Evolutionary conservation across 1,284 basidiomycete genomes (phyloP), one percentile per base, ranked within the genome.

Genomic region (Leccinum solheimii): DNA sequence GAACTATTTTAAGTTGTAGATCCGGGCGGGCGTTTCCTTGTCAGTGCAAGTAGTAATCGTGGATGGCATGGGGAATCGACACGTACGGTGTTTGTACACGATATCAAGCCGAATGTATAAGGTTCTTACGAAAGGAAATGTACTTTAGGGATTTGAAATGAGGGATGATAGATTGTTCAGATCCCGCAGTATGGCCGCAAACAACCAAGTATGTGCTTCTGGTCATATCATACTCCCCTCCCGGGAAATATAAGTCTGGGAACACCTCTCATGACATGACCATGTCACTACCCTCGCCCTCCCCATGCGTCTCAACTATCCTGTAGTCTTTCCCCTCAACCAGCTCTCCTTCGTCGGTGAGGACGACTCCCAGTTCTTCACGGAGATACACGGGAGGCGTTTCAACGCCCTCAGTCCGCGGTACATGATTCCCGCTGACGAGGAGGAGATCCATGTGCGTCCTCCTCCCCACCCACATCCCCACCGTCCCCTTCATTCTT

Each of bases 61-160:
- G 97, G 96, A 50, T 98, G 95, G 94, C 88, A 92, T 72, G 95
- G 94, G 40, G 92, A 95, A 66, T 90, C 90, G 48, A 96, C 95
- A 14, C 84, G 86, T 67, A 94, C 92, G 14, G 90, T 97, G 14
- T 88, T 96, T 72, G 87, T 97, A 40, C 94, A 97, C 74, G 94
- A 96, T 72, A 87, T 97, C 74, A 94, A 88, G 56, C 57, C 72
- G 64, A 73, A 72, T 67, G 60, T 62, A 69, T 73, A 69, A 75
- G 57, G 66, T 75, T 69, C 52, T 75, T 72, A 74, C 70, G 72
- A 71, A 59, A 69, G 65, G 69, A 70, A 69, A 75, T 76, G 72
- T 61, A 64, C 68, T 73, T 63, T 64, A 13, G 4, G 13, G 50
- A 73, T 73, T 73, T 73, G 55, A 73, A 73, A 73, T 72, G 55